Evolutionary conservation across 306 rosid genomes (phyloP).

Genomic region (Lotus japonicus): DNA sequence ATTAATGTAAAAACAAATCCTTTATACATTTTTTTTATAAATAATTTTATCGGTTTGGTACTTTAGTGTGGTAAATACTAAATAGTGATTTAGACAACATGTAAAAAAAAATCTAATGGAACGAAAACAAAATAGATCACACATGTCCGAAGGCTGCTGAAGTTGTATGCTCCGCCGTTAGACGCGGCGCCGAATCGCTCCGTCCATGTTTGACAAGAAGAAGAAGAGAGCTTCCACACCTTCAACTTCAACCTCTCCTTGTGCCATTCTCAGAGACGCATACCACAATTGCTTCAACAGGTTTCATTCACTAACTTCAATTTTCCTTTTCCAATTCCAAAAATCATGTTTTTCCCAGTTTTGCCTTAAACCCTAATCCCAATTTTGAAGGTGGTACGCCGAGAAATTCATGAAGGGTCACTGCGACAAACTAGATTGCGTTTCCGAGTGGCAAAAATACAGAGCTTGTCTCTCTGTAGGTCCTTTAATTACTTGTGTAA

Average conservation of each 20-base stretch:
- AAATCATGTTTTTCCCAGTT: not conserved
- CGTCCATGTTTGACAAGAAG: slow-evolving; percentile 23
- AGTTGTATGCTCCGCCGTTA: not conserved
- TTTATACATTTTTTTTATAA: too few species aligned
- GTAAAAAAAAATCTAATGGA: too few species aligned
- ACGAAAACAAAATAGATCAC: too few species aligned
- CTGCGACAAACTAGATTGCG: slow-evolving; percentile 68
- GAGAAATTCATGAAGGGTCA: slow-evolving; percentile 72
- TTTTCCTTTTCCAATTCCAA: too few species aligned
- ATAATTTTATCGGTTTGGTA: too few species aligned
- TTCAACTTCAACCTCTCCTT: slow-evolving; percentile 57
- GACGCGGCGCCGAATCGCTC: not conserved
- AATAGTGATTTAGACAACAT: too few species aligned
- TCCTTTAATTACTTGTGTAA: not conserved
- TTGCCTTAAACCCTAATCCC: slow-evolving; percentile 26
- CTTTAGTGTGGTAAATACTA: too few species aligned
- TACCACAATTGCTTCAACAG: slow-evolving; percentile 90
- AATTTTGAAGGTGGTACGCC: slow-evolving; percentile 55
- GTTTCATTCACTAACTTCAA: slow-evolving; percentile 16
- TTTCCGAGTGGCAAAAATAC: slow-evolving; percentile 75
- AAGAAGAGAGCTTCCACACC: slow-evolving; percentile 38
- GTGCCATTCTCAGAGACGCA: slow-evolving; percentile 64
- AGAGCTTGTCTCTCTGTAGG: slow-evolving; percentile 71
- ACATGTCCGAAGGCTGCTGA: not conserved
- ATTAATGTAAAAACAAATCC: too few species aligned